Conservation (phyloP, 192 early-diverging fungal species). For the Chytriomyces sp. region DNA sequence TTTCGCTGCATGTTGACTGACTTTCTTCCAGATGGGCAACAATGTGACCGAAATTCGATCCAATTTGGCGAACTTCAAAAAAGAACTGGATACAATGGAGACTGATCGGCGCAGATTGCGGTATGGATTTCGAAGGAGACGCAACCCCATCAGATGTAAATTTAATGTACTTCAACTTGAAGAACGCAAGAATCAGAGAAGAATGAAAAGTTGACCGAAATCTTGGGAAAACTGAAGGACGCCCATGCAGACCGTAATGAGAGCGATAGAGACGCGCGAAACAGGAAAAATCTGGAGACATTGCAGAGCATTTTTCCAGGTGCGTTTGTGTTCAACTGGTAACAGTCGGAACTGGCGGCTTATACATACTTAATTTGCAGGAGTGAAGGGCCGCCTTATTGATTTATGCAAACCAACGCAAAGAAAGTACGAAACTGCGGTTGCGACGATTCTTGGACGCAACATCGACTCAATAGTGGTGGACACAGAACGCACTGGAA, state of each 20-base stretch:
- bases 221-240: conserved; percentile 76
- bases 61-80: conserved; percentile 58
- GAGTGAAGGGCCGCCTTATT: conserved; percentile 83
- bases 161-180: no score
- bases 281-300: conserved; percentile 76
- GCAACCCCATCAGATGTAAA: no score
- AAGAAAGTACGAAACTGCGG: conserved; percentile 85
- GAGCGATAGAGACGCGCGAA: conserved; percentile 75
- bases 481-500: conserved; percentile 86
- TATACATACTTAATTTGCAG: conserved; percentile 25
- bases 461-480: conserved; percentile 96
- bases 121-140: conserved; percentile 45
- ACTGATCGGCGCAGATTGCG: conserved; percentile 69
- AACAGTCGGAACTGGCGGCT: conserved; percentile 1
- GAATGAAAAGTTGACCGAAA: conserved; percentile 83
- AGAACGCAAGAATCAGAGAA: conserved; percentile 73
- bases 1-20: neutral
- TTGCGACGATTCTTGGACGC: conserved; percentile 85
- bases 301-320: conserved; percentile 88
- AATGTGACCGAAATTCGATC: conserved; percentile 35
- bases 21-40: conserved; percentile 33
- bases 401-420: conserved; percentile 94
- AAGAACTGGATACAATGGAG: conserved; percentile 65
- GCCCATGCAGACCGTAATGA: conserved; percentile 85
- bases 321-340: neutral